These are phyloP conservation scores for Diddensiella caesifluorescens DNA, from an alignment of 805 yeast genomes.

Conservation along the genomic window DNA sequence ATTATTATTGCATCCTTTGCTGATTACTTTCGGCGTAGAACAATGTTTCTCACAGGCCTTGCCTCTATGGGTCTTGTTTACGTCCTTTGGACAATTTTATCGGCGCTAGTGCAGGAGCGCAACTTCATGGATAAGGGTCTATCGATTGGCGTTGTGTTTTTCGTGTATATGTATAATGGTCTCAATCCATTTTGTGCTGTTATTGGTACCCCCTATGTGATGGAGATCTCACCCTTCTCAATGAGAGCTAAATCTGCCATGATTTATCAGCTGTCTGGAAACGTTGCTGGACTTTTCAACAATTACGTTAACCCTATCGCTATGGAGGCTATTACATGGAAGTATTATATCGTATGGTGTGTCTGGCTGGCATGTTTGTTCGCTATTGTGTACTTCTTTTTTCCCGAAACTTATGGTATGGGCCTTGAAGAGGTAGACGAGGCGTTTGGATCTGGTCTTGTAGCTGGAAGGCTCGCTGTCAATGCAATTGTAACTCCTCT, in stretches of 20 bases:
- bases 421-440: constrained; percentile 41
- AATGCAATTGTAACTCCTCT: no score
- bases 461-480: constrained; percentile 24
- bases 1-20: constrained; percentile 11
- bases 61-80: constrained; percentile 13
- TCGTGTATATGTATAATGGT: constrained; percentile 39
- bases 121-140: constrained; percentile 37
- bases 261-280: constrained; percentile 25
- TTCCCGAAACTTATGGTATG: constrained; percentile 40
- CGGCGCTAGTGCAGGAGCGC: constrained; percentile 43
- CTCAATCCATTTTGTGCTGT: constrained; percentile 15
- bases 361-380: constrained; percentile 28
- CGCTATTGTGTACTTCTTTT: constrained; percentile 33
- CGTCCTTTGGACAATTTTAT: constrained; percentile 40
- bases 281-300: constrained; percentile 26
- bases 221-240: constrained; percentile 24
- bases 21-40: constrained; percentile 13
- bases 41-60: constrained; percentile 17
- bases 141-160: constrained; percentile 45
- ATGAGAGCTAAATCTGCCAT: constrained; percentile 41
- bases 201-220: constrained; percentile 18
- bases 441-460: constrained; percentile 35
- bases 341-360: constrained; percentile 38
- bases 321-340: constrained; percentile 40
- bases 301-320: constrained; percentile 38